Conservation (phyloP, 805 yeast species). For the Komagataella pastoris region DNA sequence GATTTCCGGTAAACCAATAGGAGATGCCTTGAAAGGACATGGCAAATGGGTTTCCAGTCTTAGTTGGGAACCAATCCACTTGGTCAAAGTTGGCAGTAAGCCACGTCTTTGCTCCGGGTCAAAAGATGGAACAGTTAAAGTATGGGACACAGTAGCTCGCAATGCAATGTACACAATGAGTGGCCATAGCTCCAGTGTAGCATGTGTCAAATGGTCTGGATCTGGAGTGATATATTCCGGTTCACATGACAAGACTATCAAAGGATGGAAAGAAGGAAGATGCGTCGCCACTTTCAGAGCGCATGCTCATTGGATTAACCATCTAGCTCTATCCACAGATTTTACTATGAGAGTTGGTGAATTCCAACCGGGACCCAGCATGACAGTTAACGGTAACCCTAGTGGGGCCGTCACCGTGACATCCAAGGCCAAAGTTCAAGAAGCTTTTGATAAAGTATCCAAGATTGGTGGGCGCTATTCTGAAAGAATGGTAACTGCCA, state of each 20-base stretch:
- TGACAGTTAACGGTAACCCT: constrained; percentile 32
- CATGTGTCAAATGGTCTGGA: constrained; percentile 98
- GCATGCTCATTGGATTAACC: constrained; percentile 98
- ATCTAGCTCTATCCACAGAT: constrained; percentile 83
- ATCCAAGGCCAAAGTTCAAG: constrained; percentile 39
- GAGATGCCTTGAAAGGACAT: constrained; percentile 71
- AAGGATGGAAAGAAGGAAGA: constrained; percentile 76
- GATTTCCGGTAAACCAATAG: constrained; percentile 56
- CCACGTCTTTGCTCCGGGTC: constrained; percentile 79
- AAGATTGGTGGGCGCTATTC: constrained; percentile 35
- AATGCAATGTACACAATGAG: constrained; percentile 56
- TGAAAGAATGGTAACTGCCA: constrained; percentile 86
- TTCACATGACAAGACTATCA: constrained; percentile 89
- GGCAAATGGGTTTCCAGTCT: constrained; percentile 80
- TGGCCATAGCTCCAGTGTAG: constrained; percentile 82
- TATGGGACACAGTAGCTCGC: constrained; percentile 79
- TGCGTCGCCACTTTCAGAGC: constrained; percentile 69
- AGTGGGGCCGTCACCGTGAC: constrained; percentile 30
- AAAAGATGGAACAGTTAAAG: constrained; percentile 77
- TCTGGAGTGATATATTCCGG: constrained; percentile 71
- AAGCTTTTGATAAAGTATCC: constrained; percentile 50
- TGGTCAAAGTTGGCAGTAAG: constrained; percentile 47
- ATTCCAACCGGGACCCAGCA: constrained; percentile 16
- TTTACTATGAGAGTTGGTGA: constrained; percentile 80
- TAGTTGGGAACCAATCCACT: constrained; percentile 90